These are phyloP conservation scores for Podospora appendiculata DNA, from an alignment of 495 filamentous ascomycete genomes.

Conservation along the genomic window DNA sequence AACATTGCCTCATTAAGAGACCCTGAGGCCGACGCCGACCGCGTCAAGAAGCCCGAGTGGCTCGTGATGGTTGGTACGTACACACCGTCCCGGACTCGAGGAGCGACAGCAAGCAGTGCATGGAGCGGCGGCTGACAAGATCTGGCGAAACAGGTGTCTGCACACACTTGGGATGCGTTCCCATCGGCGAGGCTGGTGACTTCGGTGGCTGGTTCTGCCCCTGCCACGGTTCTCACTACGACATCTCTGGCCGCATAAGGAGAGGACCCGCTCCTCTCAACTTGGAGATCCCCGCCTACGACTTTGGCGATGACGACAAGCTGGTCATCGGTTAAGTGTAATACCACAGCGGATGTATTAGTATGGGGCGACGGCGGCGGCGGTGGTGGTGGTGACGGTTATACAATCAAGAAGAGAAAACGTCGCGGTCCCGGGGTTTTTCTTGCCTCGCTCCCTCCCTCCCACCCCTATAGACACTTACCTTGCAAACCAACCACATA, in stretches of 20 bases:
- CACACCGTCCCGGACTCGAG: too few species aligned
- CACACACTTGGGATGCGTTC: conserved; percentile 98
- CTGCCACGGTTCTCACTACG: conserved; percentile 99
- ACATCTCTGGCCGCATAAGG: conserved; percentile 94
- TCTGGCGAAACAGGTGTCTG: conserved; percentile 63
- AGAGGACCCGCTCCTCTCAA: conserved; percentile 96
- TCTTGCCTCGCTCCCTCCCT: background rate
- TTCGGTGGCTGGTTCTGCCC: conserved; percentile 99
- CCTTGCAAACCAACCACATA: conserved; percentile 2
- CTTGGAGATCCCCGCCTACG: conserved; percentile 88
- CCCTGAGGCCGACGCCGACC: conserved; percentile 82
- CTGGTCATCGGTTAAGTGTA: conserved; percentile 67
- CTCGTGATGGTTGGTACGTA: conserved; percentile 90
- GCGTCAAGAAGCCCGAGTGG: conserved; percentile 98
- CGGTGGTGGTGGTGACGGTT: background rate
- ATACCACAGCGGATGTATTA: background rate
- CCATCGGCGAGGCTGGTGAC: conserved; percentile 97
- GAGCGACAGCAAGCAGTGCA: background rate
- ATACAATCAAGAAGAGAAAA: conserved; percentile 1
- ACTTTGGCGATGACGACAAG: conserved; percentile 71
- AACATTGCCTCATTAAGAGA: conserved; percentile 77
- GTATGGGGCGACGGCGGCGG: background rate
- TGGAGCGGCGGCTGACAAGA: conserved; percentile 8
- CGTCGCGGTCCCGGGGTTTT: conserved; percentile 5
- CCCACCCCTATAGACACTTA: conserved; percentile 12